Conservation (phyloP, 768 basidiomycete genomes). For the Lactarius pseudohatsudake region DNA sequence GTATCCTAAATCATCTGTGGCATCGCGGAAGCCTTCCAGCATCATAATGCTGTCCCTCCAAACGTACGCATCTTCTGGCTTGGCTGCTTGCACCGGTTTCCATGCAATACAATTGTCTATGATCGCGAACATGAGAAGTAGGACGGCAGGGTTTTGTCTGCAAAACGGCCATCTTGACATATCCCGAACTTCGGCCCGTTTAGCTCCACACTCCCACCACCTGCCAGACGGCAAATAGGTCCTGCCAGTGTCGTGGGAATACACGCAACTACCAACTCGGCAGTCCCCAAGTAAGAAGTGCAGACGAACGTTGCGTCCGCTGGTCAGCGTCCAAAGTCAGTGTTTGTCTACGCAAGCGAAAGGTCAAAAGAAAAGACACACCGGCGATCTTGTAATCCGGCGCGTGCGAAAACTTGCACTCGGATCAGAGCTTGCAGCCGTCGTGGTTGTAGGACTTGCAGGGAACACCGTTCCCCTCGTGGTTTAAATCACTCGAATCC, state of each 20-base stretch:
- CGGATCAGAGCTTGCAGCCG: slow-evolving; percentile 44
- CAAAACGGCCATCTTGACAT: too few relatives aligned
- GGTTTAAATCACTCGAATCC: slow-evolving; percentile 55
- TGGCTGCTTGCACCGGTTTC: too few relatives aligned
- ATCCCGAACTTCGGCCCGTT: too few relatives aligned
- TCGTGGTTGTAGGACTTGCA: slow-evolving; percentile 59
- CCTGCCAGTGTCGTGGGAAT: too few relatives aligned
- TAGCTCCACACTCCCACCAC: too few relatives aligned
- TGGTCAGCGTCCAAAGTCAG: slow-evolving; percentile 30
- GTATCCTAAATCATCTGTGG: too few relatives aligned
- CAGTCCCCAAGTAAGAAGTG: slow-evolving; percentile 43
- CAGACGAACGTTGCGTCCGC: slow-evolving; percentile 53
- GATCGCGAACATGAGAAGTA: too few relatives aligned
- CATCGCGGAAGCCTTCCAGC: too few relatives aligned
- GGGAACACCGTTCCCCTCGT: slow-evolving; percentile 50
- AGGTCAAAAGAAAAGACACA: slow-evolving; percentile 34
- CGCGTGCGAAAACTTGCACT: slow-evolving; percentile 52
- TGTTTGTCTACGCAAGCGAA: background rate
- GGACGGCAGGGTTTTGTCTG: too few relatives aligned
- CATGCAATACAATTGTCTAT: too few relatives aligned
- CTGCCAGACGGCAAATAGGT: background rate
- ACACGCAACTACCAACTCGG: slow-evolving; percentile 20
- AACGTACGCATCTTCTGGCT: too few relatives aligned
- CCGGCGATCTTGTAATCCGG: slow-evolving; percentile 57
- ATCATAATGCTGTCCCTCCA: too few relatives aligned